Conservation (phyloP, 108 stramenopile genomes). For the Cyclostephanos tholiformis region DNA sequence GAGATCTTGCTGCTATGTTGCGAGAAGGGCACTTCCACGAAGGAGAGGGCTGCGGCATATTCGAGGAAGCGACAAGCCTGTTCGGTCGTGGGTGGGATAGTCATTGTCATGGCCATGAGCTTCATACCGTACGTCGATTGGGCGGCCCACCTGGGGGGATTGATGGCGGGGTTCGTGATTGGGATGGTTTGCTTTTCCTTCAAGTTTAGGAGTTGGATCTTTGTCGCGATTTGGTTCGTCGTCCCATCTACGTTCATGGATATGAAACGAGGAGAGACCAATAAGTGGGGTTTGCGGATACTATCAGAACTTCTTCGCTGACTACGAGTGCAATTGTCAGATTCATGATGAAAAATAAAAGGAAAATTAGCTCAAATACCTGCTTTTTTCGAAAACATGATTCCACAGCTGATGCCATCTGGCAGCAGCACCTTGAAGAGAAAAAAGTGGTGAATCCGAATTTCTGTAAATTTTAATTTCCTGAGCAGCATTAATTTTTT, state of each 20-base stretch:
- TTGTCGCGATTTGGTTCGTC: conserved; percentile 58
- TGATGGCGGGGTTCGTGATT: conserved; percentile 68
- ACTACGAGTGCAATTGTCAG: conserved; percentile 81
- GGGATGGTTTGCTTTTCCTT: conserved; percentile 69
- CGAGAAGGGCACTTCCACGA: conserved; percentile 56
- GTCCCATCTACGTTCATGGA: conserved; percentile 37
- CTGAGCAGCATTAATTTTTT: no score
- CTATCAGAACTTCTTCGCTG: conserved; percentile 75
- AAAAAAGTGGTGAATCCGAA: no score
- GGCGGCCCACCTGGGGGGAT: conserved; percentile 83
- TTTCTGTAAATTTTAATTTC: no score
- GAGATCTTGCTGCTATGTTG: conserved; percentile 71
- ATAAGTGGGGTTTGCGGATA: conserved; percentile 85
- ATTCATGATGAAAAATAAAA: conserved; percentile 38
- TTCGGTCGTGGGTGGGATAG: conserved; percentile 60
- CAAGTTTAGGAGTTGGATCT: conserved; percentile 55
- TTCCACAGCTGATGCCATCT: no score
- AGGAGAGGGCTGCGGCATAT: conserved; percentile 58
- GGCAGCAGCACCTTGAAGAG: no score
- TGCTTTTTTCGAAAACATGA: no score
- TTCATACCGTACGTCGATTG: conserved; percentile 69
- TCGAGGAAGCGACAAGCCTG: conserved; percentile 75
- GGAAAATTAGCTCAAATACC: no score
- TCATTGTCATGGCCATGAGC: conserved; percentile 62
- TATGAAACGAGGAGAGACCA: conserved; percentile 59